phyloP scores from a whole-genome alignment of 208 protist genomes.

The Crithidia thermophila region DNA sequence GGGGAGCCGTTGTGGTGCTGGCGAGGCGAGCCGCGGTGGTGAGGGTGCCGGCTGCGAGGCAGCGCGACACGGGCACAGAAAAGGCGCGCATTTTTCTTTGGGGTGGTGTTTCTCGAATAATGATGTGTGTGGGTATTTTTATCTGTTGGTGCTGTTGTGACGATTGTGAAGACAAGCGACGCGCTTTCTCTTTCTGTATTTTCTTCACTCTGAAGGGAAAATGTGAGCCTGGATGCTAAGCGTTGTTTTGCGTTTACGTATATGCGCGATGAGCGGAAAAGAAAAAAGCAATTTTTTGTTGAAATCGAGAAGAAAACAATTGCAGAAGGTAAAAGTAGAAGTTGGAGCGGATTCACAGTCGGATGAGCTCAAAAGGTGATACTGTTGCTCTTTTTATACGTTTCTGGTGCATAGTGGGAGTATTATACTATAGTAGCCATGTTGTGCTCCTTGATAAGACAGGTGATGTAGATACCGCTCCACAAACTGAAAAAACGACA shows the following conservation, averaged over 20 bases:
- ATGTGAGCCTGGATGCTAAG: too few relatives aligned
- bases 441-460: too few relatives aligned
- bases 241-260: too few relatives aligned
- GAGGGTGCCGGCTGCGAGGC: neutral
- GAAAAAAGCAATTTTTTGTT: neutral
- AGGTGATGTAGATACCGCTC: neutral
- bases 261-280: neutral
- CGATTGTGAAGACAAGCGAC: too few relatives aligned
- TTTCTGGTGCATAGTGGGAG: too few relatives aligned
- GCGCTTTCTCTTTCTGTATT: neutral
- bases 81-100: constrained; percentile 13
- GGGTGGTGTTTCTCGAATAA: neutral
- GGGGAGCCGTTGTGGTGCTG: neutral
- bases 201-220: too few relatives aligned
- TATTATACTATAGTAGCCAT: too few relatives aligned
- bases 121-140: too few relatives aligned
- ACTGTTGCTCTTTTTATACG: too few relatives aligned
- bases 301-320: neutral
- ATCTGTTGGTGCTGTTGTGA: too few relatives aligned
- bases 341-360: too few relatives aligned
- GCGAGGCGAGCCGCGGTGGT: neutral
- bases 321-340: neutral
- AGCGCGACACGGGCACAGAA: neutral
- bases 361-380: too few relatives aligned
- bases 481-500: constrained; percentile 8